Percentiles rank a stretch among this genome's conserved stretches.
phyloP scores from a whole-genome alignment of 2,329 filamentous ascomycete species.

The Akanthomyces muscarius region DNA sequence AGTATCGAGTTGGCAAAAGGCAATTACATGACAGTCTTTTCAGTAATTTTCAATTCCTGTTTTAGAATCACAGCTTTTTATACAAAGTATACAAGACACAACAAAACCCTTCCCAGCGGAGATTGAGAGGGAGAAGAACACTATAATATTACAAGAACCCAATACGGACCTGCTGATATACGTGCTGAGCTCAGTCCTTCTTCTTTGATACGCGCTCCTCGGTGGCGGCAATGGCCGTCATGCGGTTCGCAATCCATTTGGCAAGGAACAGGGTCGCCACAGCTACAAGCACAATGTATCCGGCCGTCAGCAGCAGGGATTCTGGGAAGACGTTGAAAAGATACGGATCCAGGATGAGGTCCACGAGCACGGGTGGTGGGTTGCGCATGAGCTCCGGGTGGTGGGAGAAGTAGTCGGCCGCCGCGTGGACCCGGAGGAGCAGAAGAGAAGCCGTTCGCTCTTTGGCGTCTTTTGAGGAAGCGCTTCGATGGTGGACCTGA shows the following conservation, averaged over 20 bases:
- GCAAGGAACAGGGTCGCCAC: constrained; percentile 42
- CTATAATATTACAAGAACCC: not conserved
- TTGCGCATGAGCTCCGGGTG: constrained; percentile 69
- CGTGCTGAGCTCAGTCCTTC: constrained; percentile 26
- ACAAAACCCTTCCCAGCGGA: not conserved
- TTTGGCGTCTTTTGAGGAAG: constrained; percentile 15
- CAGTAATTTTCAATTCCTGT: not conserved
- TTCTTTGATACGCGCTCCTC: constrained; percentile 34
- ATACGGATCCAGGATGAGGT: constrained; percentile 84
- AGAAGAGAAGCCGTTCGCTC: constrained; percentile 49
- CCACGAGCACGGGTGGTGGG: constrained; percentile 70
- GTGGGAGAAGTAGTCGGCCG: constrained; percentile 80
- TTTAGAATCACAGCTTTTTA: not conserved
- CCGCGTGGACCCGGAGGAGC: constrained; percentile 69
- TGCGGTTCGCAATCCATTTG: constrained; percentile 27
- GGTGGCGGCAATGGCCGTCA: constrained; percentile 27
- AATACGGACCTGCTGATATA: not conserved
- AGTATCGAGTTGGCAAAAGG: not conserved
- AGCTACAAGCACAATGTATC: constrained; percentile 64
- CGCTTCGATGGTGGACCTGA: not conserved
- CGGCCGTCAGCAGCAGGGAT: constrained; percentile 68
- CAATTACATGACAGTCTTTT: not conserved
- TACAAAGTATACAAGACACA: not conserved
- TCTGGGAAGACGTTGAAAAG: constrained; percentile 72
- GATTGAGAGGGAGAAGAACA: not conserved